These are phyloP conservation scores for Iberis pinnata DNA, from an alignment of 345 rosid genomes.

Conservation along the genomic window DNA sequence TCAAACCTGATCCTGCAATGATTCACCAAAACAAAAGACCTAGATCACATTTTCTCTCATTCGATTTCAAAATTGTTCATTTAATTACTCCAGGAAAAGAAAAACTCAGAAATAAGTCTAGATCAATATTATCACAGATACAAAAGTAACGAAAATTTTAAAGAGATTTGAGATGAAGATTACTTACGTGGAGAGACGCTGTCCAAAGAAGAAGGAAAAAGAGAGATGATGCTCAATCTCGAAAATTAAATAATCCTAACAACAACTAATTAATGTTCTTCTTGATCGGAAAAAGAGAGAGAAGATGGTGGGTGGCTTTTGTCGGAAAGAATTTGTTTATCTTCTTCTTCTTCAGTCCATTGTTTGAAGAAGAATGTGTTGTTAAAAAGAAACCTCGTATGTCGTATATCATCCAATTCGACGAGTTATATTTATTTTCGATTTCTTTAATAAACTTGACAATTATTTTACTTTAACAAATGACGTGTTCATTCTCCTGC, in stretches of 20 bases:
- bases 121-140: not conserved
- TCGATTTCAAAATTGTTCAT: too few species aligned
- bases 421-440: not conserved
- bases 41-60: too few species aligned
- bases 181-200: slow-evolving; percentile 21
- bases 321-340: too few species aligned
- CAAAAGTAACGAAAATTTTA: not conserved
- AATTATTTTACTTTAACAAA: not conserved
- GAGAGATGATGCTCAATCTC: not conserved
- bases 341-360: not conserved
- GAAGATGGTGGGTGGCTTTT: not conserved
- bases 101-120: too few species aligned
- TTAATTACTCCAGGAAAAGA: too few species aligned
- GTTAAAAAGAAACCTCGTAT: slow-evolving; percentile 29
- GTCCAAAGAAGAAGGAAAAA: slow-evolving; percentile 15
- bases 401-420: not conserved
- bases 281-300: not conserved
- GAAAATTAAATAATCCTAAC: not conserved
- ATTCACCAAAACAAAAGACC: not conserved
- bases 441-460: not conserved
- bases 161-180: slow-evolving; percentile 9
- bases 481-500: slow-evolving; percentile 23
- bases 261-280: not conserved
- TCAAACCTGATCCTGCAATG: not conserved
- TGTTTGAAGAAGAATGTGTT: not conserved